These are phyloP conservation scores for Urtica urens DNA, from an alignment of 306 rosid genomes.

Conservation along the genomic window DNA sequence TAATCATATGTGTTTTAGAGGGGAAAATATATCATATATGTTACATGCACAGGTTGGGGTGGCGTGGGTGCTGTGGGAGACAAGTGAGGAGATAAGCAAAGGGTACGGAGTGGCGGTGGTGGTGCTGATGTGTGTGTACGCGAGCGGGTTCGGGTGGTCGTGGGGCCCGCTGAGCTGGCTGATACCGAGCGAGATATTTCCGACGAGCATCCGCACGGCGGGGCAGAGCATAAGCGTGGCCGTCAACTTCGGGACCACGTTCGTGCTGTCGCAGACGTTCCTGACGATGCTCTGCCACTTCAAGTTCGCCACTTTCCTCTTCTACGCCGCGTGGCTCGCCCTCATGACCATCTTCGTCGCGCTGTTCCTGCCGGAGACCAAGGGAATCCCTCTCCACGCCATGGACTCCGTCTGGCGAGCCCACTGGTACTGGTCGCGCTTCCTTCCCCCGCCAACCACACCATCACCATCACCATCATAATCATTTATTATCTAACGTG, in stretches of 20 bases:
- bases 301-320: slow-evolving; percentile 53
- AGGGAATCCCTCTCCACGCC: slow-evolving; percentile 48
- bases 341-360: slow-evolving; percentile 43
- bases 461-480: too few relatives aligned
- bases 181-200: slow-evolving; percentile 68
- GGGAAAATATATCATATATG: neutral
- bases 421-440: slow-evolving; percentile 66
- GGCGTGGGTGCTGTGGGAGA: slow-evolving; percentile 33
- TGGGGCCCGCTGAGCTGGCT: slow-evolving; percentile 74
- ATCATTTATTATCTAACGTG: too few relatives aligned
- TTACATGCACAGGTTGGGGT: slow-evolving; percentile 22
- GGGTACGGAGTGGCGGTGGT: slow-evolving; percentile 34
- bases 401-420: slow-evolving; percentile 44
- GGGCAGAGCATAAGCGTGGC: slow-evolving; percentile 56
- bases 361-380: slow-evolving; percentile 64
- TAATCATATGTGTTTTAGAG: too few relatives aligned
- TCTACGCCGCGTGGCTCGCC: slow-evolving; percentile 46
- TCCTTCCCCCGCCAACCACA: too few relatives aligned
- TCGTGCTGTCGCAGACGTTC: slow-evolving; percentile 50
- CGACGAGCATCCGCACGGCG: slow-evolving; percentile 40
- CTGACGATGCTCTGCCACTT: slow-evolving; percentile 61
- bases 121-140: slow-evolving; percentile 35
- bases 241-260: slow-evolving; percentile 29
- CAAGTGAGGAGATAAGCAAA: slow-evolving; percentile 32
- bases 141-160: slow-evolving; percentile 80